Conservation (phyloP, 106 monocot species). For the Alisma plantagoaquatica region DNA sequence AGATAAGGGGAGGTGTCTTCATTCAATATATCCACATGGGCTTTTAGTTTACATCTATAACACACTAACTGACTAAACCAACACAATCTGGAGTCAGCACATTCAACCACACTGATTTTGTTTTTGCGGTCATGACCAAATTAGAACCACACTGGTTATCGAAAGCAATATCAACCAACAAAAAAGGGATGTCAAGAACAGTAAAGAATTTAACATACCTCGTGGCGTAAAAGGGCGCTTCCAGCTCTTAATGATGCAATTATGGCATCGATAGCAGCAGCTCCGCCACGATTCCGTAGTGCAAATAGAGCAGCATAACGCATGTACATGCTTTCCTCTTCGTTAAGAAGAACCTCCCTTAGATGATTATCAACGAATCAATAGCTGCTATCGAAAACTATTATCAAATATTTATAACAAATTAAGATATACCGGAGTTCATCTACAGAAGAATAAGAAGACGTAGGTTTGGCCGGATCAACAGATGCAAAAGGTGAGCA, state of each 20-base stretch:
- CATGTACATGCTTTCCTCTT: constrained; percentile 82
- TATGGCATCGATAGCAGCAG: constrained; percentile 63
- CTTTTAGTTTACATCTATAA: too few species aligned
- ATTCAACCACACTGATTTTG: neutral
- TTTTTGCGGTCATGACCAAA: neutral
- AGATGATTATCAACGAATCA: constrained; percentile 1
- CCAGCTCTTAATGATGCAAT: constrained; percentile 59
- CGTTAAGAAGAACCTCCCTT: constrained; percentile 86
- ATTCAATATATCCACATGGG: too few species aligned
- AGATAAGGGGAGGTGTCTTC: too few species aligned
- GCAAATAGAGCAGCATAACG: constrained; percentile 94
- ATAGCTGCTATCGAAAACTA: constrained; percentile 3
- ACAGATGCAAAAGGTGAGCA: constrained; percentile 72
- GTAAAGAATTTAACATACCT: constrained; percentile 36
- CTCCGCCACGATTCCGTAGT: constrained; percentile 64
- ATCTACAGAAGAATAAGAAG: constrained; percentile 46
- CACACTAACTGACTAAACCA: too few species aligned
- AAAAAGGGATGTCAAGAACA: neutral
- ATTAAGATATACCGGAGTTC: constrained; percentile 48
- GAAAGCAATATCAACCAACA: neutral
- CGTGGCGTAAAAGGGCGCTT: constrained; percentile 89
- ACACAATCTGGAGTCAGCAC: too few species aligned
- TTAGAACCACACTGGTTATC: neutral
- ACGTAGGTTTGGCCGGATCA: constrained; percentile 87
- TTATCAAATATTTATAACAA: neutral